Percentiles rank a stretch among this genome's conserved stretches.
Conservation (phyloP, 495 filamentous ascomycete genomes). For the Hypoxylon perforatum region DNA sequence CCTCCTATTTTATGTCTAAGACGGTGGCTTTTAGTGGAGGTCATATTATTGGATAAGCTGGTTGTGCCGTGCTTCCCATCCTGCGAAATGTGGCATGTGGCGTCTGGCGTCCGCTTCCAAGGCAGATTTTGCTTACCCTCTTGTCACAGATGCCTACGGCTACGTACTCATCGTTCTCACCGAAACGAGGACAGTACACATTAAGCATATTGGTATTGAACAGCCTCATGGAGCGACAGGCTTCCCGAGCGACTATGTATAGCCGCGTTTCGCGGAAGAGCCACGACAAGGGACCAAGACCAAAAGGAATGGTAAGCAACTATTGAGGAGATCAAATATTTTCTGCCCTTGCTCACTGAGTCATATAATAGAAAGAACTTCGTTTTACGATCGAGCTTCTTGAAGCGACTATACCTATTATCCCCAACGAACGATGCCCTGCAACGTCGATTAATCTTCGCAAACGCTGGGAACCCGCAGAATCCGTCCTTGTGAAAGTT, state of each 20-base stretch:
- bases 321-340: not conserved
- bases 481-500: not conserved
- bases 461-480: not conserved
- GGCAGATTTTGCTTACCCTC: not conserved
- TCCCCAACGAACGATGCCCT: not conserved
- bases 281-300: not conserved
- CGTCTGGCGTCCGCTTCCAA: no score
- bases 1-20: not conserved
- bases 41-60: not conserved
- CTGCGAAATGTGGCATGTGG: no score
- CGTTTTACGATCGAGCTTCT: not conserved
- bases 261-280: not conserved
- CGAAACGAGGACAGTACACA: not conserved
- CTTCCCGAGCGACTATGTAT: not conserved
- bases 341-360: not conserved
- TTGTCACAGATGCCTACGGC: not conserved
- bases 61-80: no score
- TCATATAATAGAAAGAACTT: not conserved
- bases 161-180: not conserved
- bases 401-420: not conserved
- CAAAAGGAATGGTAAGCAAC: not conserved
- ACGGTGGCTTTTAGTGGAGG: not conserved
- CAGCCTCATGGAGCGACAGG: not conserved
- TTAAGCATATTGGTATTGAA: not conserved
- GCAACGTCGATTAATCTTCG: not conserved